Evolutionary conservation across 2,329 filamentous ascomycete genomes (phyloP).

Genomic region (Sordariomycetes sp.): DNA sequence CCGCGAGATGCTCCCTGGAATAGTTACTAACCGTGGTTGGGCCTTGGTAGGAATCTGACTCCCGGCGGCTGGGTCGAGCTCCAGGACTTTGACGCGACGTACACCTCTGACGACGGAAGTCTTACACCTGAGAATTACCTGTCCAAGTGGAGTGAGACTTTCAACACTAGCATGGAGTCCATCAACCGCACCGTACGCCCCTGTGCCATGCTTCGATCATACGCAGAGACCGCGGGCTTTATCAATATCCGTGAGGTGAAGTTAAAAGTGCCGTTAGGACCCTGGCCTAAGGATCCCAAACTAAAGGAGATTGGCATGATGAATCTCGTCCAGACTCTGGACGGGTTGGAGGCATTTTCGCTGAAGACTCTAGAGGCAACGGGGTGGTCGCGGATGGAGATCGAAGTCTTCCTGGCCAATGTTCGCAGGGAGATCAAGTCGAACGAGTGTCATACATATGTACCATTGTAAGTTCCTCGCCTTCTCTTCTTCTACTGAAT

Average conservation of each 20-base stretch:
- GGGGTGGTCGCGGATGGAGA: slow-evolving; percentile 14
- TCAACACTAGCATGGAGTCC: slow-evolving; percentile 11
- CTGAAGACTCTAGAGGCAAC: slow-evolving; percentile 13
- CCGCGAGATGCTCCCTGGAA: no score
- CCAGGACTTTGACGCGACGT: slow-evolving; percentile 31
- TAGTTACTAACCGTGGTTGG: neutral
- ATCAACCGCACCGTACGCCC: slow-evolving; percentile 14
- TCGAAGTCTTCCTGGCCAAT: slow-evolving; percentile 12
- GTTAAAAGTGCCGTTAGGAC: slow-evolving; percentile 39
- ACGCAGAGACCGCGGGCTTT: slow-evolving; percentile 21
- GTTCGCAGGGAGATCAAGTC: slow-evolving; percentile 16
- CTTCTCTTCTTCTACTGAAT: neutral
- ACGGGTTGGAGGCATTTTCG: slow-evolving; percentile 13
- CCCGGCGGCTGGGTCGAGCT: slow-evolving; percentile 42
- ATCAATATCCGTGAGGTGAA: slow-evolving; percentile 33
- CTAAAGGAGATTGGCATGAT: slow-evolving; percentile 13
- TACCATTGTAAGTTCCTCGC: slow-evolving; percentile 10
- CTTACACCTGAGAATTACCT: slow-evolving; percentile 10
- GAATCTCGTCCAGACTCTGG: slow-evolving; percentile 11
- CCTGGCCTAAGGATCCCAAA: slow-evolving; percentile 32
- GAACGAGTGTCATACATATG: slow-evolving; percentile 12
- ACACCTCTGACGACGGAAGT: slow-evolving; percentile 14
- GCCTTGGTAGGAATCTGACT: slow-evolving; percentile 30
- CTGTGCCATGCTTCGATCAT: slow-evolving; percentile 12
- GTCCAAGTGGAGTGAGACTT: slow-evolving; percentile 10